Evolutionary conservation across 2,329 filamentous ascomycete genomes (phyloP), one percentile per base, ranked within the genome.

Genomic region (Juglanconis sp.): DNA sequence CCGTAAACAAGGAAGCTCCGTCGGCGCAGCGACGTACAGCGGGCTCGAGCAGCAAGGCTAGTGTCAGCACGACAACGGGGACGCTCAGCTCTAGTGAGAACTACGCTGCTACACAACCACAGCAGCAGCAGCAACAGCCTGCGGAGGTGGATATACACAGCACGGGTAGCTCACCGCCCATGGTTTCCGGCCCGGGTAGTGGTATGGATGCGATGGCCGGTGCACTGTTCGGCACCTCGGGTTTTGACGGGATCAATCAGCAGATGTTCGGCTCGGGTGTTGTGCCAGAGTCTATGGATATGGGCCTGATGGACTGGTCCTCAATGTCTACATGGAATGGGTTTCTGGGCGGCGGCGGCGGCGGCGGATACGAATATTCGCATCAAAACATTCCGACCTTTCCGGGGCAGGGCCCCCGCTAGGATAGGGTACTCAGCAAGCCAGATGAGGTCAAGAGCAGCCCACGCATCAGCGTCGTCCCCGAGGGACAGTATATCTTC

Each of bases 221-320:
- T n/a, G 53, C 48, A 11, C 53, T 64, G 15, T 64, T 67, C 42
- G 51, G 62, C 5, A 40, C 57, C 8, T 53, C 34, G 11, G 64
- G 62, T 8, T 70, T 69, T 53, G 69, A 71, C 49, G 67, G 65
- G 48, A 66, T 72, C 49, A 69, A 66, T 35, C 62, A 65, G 7
- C 58, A 61, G 34, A 65, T 73, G 56, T 75, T 73, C 72, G 70
- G 70, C 68, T 59, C 49, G 53, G 57, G 56, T 34, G 55, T 56
- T 5, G 63, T 67, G 65, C 59, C 66, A 44, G 65, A 56, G 24
- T 49, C 70, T 13, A 60, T 71, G 50, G 72, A 72, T 47, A 66
- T 72, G 50, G 67, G 65, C 1, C 65, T 77, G 35, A 78, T 82
- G 78, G 79, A 82, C 65, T 82, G 79, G 79, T 76, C 74, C 34